Evolutionary conservation across 208 protist genomes (phyloP), one percentile per base, ranked within the genome.

Genomic region (Tetramitus jugosus): DNA sequence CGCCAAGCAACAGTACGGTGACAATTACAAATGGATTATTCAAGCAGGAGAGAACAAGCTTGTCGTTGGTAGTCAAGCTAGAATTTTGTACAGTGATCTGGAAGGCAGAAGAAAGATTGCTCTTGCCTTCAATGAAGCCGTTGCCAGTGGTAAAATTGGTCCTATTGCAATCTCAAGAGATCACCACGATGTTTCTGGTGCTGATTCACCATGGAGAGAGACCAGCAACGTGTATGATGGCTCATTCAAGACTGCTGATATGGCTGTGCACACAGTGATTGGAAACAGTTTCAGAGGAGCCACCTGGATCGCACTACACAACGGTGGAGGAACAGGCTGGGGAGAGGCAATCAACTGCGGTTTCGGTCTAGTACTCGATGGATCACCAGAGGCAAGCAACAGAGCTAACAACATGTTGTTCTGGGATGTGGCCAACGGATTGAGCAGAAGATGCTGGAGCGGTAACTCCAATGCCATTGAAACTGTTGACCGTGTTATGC

Each of bases 351-450:
- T 94, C 0, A 95, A 95, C 75, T 90, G 92, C 61, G 92, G 92
- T 49, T 95, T 95, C 82, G 88, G 91, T 68, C 78, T 94, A 0
- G 88, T 95, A 42, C 67, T 94, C 0, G 91, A 95, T 86, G 92
- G 92, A 39, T 76, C 86, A 14, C 40, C 71, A 35, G 86, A 87
- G 13, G 80, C 87, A 14, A 77, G 76, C 20, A 79, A 81, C 1
- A 76, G 83, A 71, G 81, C 87, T 8, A 45, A 76, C 39, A 39
- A 81, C 39, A 93, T 95, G 91, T 82, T 95, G n/a, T 67, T 80
- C 39, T 94, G 88, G 88, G 91, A 95, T 69, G 91, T 95, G 17
- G 80, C 89, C 45, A 95, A 95, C 80, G 91, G 91, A 53, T 80
- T 92, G 4, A 60, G 87, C 6, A 81, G 91, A 35, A 81, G 91